Percentiles rank a stretch among this genome's conserved stretches.
These are phyloP conservation scores for Phytophthora lateralis DNA, from an alignment of 352 stramenopile species.

Conservation along the genomic window DNA sequence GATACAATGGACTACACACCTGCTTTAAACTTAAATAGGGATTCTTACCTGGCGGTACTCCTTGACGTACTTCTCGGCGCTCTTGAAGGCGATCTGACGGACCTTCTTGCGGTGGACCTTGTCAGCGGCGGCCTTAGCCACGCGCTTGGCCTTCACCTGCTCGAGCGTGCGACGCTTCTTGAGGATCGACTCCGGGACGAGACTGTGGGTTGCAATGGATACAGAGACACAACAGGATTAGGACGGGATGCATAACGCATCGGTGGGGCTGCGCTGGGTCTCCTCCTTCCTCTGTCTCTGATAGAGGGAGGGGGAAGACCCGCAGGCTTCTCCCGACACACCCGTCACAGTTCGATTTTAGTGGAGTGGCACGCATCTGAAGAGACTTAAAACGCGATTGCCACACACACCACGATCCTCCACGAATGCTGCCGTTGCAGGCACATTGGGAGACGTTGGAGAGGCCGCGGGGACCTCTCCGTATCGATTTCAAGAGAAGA, in stretches of 20 bases:
- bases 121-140: conserved; percentile 71
- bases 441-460: conserved; percentile 78
- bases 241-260: conserved; percentile 70
- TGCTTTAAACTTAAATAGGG: neutral
- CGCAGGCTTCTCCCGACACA: conserved; percentile 50
- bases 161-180: conserved; percentile 92
- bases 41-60: conserved; percentile 94
- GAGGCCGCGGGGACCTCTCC: conserved; percentile 39
- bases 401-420: conserved; percentile 89
- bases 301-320: conserved; percentile 1
- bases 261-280: conserved; percentile 7
- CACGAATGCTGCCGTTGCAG: conserved; percentile 59
- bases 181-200: conserved; percentile 90
- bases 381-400: neutral
- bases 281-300: neutral
- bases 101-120: conserved; percentile 90
- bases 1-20: neutral
- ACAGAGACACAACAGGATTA: conserved; percentile 47
- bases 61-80: conserved; percentile 98
- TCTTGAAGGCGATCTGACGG: conserved; percentile 92
- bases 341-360: conserved; percentile 90
- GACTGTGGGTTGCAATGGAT: conserved; percentile 45
- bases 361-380: conserved; percentile 59
- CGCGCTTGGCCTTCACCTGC: conserved; percentile 88
- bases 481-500: conserved; percentile 91